Base-by-base conservation (phyloP, 176 grass and related monocot species). In the Triticum monococcum region DNA sequence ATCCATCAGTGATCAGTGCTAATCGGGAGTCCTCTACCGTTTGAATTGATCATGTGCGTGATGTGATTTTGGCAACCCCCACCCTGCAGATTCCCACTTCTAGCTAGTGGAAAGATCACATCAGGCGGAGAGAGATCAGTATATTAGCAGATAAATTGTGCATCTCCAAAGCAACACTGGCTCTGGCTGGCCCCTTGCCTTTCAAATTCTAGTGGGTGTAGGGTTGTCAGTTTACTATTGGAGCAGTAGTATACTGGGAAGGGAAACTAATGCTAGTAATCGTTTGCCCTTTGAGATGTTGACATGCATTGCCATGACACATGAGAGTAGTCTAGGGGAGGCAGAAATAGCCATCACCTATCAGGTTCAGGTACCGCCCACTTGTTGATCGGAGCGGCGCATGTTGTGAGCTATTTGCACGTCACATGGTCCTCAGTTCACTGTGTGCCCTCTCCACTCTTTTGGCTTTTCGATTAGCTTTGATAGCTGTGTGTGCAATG, bases 211-310 rank as follows among this genome's bases (percentile, higher is more conserved):
- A 20, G 36, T 80, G 78, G 59, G 32, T 2, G 60, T 80, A 75
- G 78, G 37, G 10, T 22, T 78, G 75, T 60, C 75, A 23, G 75
- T 78, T 78, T 4, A 78, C 31, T 59, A 78, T 60, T 37, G 75
- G 52, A 36, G 46, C 9, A 2, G 45, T 33, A 12, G 26, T n/a
- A 41, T 23, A 8, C 38, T 24, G 23, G 40, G 22, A 48, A 48
- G 41, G 40, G 22, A 75, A 28, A 48, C 45, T n/a, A 17, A 9
- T 48, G 7, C 23, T 48, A 30, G 54, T 59, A 59, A 20, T 59
- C 7, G 18, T 31, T 75, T 52, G 40, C n/a, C 12, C 64, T 17
- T 32, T 52, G 30, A 24, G 45, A 38, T 4, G 1, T 32, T 59
- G 54, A 76, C 33, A 32, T 17, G 1, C 8, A 18, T 70, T 70